Conservation (phyloP, 805 yeast genomes). For the Debaryomyces hansenii region DNA sequence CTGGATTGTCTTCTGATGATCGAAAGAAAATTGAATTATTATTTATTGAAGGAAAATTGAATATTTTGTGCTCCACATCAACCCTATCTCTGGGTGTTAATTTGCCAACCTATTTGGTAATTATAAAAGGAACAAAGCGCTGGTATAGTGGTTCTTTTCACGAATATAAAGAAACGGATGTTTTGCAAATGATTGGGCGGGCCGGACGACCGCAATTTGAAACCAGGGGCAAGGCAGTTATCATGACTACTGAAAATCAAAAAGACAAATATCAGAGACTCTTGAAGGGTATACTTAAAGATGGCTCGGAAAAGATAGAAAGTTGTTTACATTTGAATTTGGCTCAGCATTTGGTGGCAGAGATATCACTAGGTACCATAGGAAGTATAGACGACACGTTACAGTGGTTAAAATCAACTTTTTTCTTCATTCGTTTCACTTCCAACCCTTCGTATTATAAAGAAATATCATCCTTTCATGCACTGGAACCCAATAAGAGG, state of each 20-base stretch:
- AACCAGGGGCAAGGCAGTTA: conserved; percentile 48
- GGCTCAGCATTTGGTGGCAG: conserved; percentile 16
- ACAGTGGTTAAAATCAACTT: conserved; percentile 49
- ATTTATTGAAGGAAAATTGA: conserved; percentile 43
- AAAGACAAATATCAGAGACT: conserved; percentile 41
- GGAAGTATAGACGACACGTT: conserved; percentile 35
- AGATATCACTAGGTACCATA: conserved; percentile 34
- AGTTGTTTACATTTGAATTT: conserved; percentile 30
- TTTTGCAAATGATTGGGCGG: conserved; percentile 64
- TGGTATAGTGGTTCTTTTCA: conserved; percentile 51
- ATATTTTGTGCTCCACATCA: conserved; percentile 55
- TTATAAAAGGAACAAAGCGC: conserved; percentile 62
- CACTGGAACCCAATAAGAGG: conserved; percentile 20
- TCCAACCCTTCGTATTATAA: conserved; percentile 42
- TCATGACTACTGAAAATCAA: conserved; percentile 42
- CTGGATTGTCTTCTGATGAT: conserved; percentile 52
- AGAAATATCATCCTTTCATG: conserved; percentile 19
- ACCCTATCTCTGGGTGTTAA: conserved; percentile 64
- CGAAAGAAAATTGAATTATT: conserved; percentile 44
- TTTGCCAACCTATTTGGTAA: conserved; percentile 58
- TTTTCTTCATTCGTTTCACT: conserved; percentile 45
- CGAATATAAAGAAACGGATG: conserved; percentile 56
- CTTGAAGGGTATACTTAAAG: conserved; percentile 27
- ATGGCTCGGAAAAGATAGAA: conserved; percentile 39
- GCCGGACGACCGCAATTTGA: conserved; percentile 66